These are phyloP conservation scores for Candida freyschussii DNA, from an alignment of 1,139 yeast species.

Conservation along the genomic window DNA sequence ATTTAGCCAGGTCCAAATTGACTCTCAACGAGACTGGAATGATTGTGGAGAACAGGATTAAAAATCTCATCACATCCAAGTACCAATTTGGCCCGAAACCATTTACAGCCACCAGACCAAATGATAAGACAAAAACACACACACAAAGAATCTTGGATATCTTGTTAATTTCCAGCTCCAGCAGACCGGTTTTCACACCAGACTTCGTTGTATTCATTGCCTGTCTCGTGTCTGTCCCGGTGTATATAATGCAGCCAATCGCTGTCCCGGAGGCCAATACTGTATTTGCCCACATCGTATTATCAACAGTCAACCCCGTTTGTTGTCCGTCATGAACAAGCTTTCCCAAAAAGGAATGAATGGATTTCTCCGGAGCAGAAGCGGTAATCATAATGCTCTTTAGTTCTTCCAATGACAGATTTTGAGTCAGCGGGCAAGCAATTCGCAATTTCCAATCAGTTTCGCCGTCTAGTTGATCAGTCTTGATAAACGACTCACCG, in stretches of 20 bases:
- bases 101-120: slow-evolving; percentile 70
- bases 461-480: slow-evolving; percentile 98
- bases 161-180: slow-evolving; percentile 86
- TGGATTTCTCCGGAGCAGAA: slow-evolving; percentile 75
- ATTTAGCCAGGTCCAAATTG: slow-evolving; percentile 89
- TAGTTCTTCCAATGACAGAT: slow-evolving; percentile 40
- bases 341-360: slow-evolving; percentile 77
- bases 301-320: slow-evolving; percentile 75
- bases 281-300: slow-evolving; percentile 97
- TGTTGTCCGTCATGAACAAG: slow-evolving; percentile 50
- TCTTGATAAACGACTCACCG: slow-evolving; percentile 91
- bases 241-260: slow-evolving; percentile 80
- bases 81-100: slow-evolving; percentile 84
- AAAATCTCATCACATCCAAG: slow-evolving; percentile 80
- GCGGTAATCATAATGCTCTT: slow-evolving; percentile 55
- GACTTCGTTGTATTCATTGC: slow-evolving; percentile 87
- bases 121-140: slow-evolving; percentile 75
- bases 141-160: slow-evolving; percentile 85
- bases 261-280: slow-evolving; percentile 93
- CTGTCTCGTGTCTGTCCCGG: slow-evolving; percentile 92
- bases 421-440: slow-evolving; percentile 72
- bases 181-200: slow-evolving; percentile 85
- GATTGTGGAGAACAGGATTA: slow-evolving; percentile 88
- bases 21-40: slow-evolving; percentile 95
- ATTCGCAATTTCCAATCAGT: slow-evolving; percentile 96